Base-by-base conservation (phyloP, 345 rosid species). In the Adansonia digitata region DNA sequence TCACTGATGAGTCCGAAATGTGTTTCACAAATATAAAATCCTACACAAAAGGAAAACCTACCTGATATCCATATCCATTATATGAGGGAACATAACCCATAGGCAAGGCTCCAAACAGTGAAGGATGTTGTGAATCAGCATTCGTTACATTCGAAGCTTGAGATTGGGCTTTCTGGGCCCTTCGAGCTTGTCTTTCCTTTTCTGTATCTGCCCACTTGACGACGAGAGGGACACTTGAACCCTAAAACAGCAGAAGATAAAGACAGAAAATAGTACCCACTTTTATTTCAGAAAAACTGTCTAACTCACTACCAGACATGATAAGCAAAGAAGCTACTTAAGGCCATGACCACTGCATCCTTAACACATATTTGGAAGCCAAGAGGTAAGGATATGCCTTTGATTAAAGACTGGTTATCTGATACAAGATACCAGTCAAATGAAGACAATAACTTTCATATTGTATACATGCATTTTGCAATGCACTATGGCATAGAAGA, bases 181-280 rank as follows among this genome's bases (percentile, higher is more conserved):
- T 88, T 49, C 99, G 90, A 59, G 97, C 92, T 81, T 93, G 97
- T 80, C 99, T 88, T 83, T 96, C 99, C 84, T 93, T 88, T 83
- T 96, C 99, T 17, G 99, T 96, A 78, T 96, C 99, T 56, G 99
- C 99, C 99, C 99, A 96, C 87, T 96, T 96, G 84, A 93, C 99
- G 78, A 96, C 94, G 87, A 96, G 81, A 81, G 98, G 99, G 79
- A 93, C 95, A 77, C 82, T 86, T 55, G 97, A 93, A 81, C 99
- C 99, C 99, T 96, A 65, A 48, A 13, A 77, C 74, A 81, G 72
- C 35, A 75, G 71, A 80, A 65, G 46, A 74, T 71, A 70, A 77
- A 14, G 42, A 59, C 74, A 81, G 80, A 71, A 75, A 43, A 66
- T 43, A 66, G 69, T 10, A 62, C 67, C 35, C 49, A 26, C 17